Conservation (phyloP, 306 rosid genomes). For the Trifolium pratense region DNA sequence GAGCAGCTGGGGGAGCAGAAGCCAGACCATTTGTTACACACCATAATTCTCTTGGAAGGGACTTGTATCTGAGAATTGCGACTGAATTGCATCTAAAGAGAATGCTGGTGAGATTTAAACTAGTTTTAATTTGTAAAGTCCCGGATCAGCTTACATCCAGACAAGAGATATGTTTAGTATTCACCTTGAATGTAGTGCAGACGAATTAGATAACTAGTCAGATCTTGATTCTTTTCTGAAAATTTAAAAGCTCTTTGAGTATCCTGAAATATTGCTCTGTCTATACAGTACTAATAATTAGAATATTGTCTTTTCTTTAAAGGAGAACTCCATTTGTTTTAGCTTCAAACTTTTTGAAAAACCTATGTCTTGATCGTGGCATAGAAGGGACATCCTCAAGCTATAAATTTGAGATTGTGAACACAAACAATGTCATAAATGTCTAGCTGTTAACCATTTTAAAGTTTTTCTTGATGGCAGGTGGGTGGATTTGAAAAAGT, state of each 20-base stretch:
- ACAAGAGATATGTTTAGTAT: neutral
- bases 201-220: slow-evolving; percentile 25
- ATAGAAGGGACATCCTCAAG: slow-evolving; percentile 22
- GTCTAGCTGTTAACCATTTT: slow-evolving; percentile 27
- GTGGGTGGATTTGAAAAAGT: slow-evolving; percentile 98
- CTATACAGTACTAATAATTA: neutral
- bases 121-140: slow-evolving; percentile 23
- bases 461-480: slow-evolving; percentile 52
- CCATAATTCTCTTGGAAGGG: slow-evolving; percentile 94
- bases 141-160: neutral
- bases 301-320: slow-evolving; percentile 18
- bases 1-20: slow-evolving; percentile 98
- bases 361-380: neutral
- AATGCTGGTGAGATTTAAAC: slow-evolving; percentile 80
- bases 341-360: slow-evolving; percentile 19
- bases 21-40: slow-evolving; percentile 96
- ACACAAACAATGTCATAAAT: slow-evolving; percentile 16
- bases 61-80: slow-evolving; percentile 93
- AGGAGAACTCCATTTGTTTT: slow-evolving; percentile 35
- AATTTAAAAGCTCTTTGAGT: slow-evolving; percentile 18
- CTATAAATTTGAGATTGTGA: slow-evolving; percentile 35
- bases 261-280: slow-evolving; percentile 21
- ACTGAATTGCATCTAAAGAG: slow-evolving; percentile 96
- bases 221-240: slow-evolving; percentile 32
- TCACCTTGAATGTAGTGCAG: slow-evolving; percentile 24